Conservation (phyloP, 2,329 filamentous ascomycete genomes). For the Penicillium sp. region DNA sequence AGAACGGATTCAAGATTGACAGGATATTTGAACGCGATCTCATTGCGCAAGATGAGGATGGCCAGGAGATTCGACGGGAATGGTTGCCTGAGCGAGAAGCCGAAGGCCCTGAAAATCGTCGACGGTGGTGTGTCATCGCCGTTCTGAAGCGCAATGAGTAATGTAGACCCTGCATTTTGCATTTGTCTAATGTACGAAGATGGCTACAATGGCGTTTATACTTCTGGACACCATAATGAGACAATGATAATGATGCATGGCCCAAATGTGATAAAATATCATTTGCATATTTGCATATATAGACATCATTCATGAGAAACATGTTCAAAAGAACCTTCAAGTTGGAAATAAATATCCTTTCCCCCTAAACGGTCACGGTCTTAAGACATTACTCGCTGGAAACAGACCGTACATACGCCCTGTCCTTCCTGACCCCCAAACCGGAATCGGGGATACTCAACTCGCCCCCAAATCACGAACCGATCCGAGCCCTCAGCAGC, state of each 20-base stretch:
- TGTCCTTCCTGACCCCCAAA: slow-evolving; percentile 90
- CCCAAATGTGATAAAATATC: not conserved
- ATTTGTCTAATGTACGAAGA: not conserved
- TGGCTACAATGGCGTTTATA: not conserved
- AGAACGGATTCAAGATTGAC: slow-evolving; percentile 54
- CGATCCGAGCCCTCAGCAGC: slow-evolving; percentile 37
- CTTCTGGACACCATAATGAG: not conserved
- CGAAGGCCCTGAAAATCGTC: slow-evolving; percentile 54
- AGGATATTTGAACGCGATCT: slow-evolving; percentile 60
- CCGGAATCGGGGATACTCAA: slow-evolving; percentile 83
- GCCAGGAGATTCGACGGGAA: slow-evolving; percentile 49
- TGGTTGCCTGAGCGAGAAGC: slow-evolving; percentile 54
- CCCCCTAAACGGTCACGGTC: too few species aligned
- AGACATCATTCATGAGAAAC: not conserved
- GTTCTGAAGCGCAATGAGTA: slow-evolving; percentile 37
- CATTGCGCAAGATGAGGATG: slow-evolving; percentile 40
- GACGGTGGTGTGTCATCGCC: slow-evolving; percentile 62
- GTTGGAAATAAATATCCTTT: too few species aligned
- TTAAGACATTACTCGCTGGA: slow-evolving; percentile 57
- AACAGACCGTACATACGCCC: slow-evolving; percentile 86
- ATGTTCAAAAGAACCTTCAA: too few species aligned
- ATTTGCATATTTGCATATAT: not conserved
- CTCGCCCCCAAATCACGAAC: slow-evolving; percentile 67
- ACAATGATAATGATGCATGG: not conserved
- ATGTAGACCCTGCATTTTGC: not conserved